Base-by-base conservation (phyloP, 139 green algal species). In the Chlorella sp. region DNA sequence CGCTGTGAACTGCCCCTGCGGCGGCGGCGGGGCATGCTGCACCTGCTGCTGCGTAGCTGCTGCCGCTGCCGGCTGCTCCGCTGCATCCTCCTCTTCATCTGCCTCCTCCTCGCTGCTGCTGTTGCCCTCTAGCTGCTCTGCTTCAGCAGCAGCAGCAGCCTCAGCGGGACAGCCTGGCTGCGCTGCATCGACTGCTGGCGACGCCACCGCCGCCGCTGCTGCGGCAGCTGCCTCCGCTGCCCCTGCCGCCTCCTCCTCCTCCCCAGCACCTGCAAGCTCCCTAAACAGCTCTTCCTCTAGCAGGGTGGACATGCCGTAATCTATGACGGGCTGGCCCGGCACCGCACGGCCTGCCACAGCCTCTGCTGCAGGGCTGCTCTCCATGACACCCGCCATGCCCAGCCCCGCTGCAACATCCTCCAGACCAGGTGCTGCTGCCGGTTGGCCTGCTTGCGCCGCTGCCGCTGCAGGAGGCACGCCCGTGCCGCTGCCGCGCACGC, bases 221-320 rank as follows among this genome's bases (percentile, higher is more conserved):
- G 58, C 75, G 34, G 30, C 75, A 6, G 34, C 75, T 38, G 34
- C 17, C 9, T 30, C 44, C 30, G 7, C 30, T 73, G 67, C 73
- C 30, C 32, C 72, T 28, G 22, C 43, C 24, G 20, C 73, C 30
- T n/a, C 44, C 73, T 44, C 30, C 73, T 64, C 73, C 41, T 79
- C 44, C 16, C 34, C 46, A 14, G 41, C 36, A 40, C 41, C 51
- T 30, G 36, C 36, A 0, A 81, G 36, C 54, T 58, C 76, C 36
- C 28, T 11, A 3, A 81, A 24, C 22, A 81, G 76, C 36, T 81
- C 76, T 17, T 81, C 51, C 38, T 81, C 76, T 13, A 81, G 54
- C 51, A 22, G 8, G 4, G 8, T 46, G 36, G 51, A 51, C 0
- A 28, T 22, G 11, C 54, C 76, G 13, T 8, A 40, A 8, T 69